Evolutionary conservation across 140 eudicot species (phyloP), one percentile per base, ranked within the genome.

Genomic region (Stevia rebaudiana): DNA sequence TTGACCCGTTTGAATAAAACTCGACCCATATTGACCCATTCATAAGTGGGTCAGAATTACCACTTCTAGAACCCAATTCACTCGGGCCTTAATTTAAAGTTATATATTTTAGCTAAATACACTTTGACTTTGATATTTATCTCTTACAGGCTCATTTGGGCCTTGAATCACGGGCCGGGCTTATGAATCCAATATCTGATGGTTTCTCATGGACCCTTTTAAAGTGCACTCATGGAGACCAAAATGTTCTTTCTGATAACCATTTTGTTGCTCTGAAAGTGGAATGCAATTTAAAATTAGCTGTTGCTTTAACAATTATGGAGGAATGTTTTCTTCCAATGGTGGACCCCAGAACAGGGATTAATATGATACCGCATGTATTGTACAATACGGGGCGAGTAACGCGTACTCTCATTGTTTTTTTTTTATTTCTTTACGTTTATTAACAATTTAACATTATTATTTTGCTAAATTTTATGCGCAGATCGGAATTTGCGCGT

Each of bases 301-400:
- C 98, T 24, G 98, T 92, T 79, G 95, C 96, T 13, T 75, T 85
- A 23, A 88, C 86, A 39, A 92, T 92, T 18, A 85, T 92, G 98
- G 98, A 92, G 77, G 98, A 92, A 67, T 85, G 98, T 73, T 92
- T 92, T 81, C 86, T 92, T 46, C 95, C 95, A 6, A 92, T 92
- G 98, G 82, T 84, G 76, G 98, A 92, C 72, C 83, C 83, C 2
- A 88, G 88, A 76, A 92, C 98, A 0, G 98, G 98, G 67, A 78
- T 92, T 59, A 78, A 92, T 81, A 85, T 92, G 96, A 88, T 92
- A 61, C 94, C 98, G 37, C 98, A 88, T 67, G 96, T 85, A 28
- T 57, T 92, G 16, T 92, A 88, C 79, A 92, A 85, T 75, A 85
- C 87, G 78, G 94, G 96, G 98, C 88, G 62, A 75, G 89, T 79